Evolutionary conservation across 2,329 filamentous ascomycete genomes (phyloP), one percentile per base, ranked within the genome.

Genomic region (Ophiostoma sp.): DNA sequence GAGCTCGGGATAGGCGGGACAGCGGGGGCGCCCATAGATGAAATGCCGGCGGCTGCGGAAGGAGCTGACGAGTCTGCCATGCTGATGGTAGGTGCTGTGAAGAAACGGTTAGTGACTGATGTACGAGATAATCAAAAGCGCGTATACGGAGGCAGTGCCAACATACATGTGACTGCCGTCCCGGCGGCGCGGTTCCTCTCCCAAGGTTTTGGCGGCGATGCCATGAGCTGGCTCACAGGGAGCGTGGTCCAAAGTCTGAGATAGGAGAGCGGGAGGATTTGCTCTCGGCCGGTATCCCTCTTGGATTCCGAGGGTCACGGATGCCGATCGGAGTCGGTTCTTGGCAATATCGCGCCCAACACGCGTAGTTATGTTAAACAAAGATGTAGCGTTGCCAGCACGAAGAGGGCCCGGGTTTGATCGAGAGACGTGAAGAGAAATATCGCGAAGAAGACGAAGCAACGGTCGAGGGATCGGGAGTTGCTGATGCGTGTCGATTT

Each of bases 161-260:
- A 64, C 64, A 11, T 36, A 68, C 66, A 66, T 65, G 71, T 27
- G 49, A 70, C 49, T 27, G 69, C 82, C 55, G 70, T 63, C 18
- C 70, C 58, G 65, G 82, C 82, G 71, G 86, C 85, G 79, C 89
- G 90, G 73, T 89, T 85, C 78, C 89, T 87, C 81, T 99, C 95
- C 95, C 95, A 99, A 64, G 95, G 95, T 81, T 99, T 99, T 68
- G 95, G 95, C 76, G 95, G 95, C 78, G 94, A 97, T 72, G 85
- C 85, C 84, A 88, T 88, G 72, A n/a, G 70, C 72, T 42, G 60
- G 60, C 60, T 62, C 66, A 73, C 73, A 65, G 66, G 66, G n/a
- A 64, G 58, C 67, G 55, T 52, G 27, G 11, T 49, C 12, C 11
- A 11, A 27, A 65, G 14, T 36, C 18, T 12, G 38, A 42, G n/a